Percentiles rank a stretch among this genome's conserved stretches.
These are phyloP conservation scores for Paracoccidioides brasiliensis DNA, from an alignment of 2,329 filamentous ascomycete species.

Conservation along the genomic window DNA sequence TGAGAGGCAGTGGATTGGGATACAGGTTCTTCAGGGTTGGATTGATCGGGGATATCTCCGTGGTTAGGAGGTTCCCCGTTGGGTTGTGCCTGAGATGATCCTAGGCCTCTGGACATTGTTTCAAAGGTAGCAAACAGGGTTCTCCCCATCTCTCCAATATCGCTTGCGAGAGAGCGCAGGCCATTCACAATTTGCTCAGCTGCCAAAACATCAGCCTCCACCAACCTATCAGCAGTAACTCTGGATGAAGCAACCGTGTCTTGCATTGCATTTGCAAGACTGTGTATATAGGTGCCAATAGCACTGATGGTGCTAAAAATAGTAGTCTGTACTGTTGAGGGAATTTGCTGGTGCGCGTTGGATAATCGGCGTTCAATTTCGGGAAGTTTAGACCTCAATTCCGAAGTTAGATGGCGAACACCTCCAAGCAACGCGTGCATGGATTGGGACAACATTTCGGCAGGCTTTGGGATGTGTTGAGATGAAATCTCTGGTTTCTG, in stretches of 20 bases:
- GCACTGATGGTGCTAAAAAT: slow-evolving; percentile 24
- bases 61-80: neutral
- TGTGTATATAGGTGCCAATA: slow-evolving; percentile 26
- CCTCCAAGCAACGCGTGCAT: slow-evolving; percentile 23
- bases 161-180: slow-evolving; percentile 29
- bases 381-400: slow-evolving; percentile 24
- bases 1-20: neutral
- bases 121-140: slow-evolving; percentile 28
- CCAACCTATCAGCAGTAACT: slow-evolving; percentile 24
- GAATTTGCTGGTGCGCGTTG: slow-evolving; percentile 23
- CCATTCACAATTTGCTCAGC: slow-evolving; percentile 26
- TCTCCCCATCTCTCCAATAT: slow-evolving; percentile 28
- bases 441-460: slow-evolving; percentile 22
- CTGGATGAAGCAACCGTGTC: slow-evolving; percentile 24
- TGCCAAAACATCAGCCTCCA: slow-evolving; percentile 23
- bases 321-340: slow-evolving; percentile 24
- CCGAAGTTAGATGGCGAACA: slow-evolving; percentile 24
- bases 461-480: slow-evolving; percentile 9
- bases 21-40: neutral
- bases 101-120: slow-evolving; percentile 1
- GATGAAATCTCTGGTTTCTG: neutral
- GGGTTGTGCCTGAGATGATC: neutral
- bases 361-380: slow-evolving; percentile 27
- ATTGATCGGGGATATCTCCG: neutral
- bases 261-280: slow-evolving; percentile 24